phyloP scores from a whole-genome alignment of 2,329 filamentous ascomycete species.

The Cadophora sp. region DNA sequence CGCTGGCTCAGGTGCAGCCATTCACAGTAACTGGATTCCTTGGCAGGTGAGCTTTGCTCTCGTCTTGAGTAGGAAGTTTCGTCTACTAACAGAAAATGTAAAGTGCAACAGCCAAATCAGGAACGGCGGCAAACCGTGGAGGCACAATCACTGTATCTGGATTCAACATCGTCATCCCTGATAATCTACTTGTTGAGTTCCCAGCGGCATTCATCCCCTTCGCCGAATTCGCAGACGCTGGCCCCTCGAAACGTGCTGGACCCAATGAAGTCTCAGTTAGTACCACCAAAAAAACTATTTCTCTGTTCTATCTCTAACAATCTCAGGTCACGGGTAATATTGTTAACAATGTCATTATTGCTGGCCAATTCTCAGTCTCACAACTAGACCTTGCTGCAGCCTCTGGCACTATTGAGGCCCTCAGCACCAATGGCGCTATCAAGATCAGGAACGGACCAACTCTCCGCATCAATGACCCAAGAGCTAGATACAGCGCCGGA shows the following conservation, averaged over 20 bases:
- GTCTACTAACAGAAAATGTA: background rate
- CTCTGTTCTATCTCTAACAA: background rate
- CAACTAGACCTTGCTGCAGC: conserved; percentile 48
- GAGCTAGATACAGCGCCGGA: conserved; percentile 51
- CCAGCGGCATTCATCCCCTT: conserved; percentile 54
- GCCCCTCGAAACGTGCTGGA: conserved; percentile 17
- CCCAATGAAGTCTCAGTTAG: conserved; percentile 38
- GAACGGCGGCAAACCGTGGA: conserved; percentile 49
- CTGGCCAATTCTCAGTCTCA: conserved; percentile 48
- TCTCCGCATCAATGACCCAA: conserved; percentile 53
- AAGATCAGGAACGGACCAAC: conserved; percentile 48
- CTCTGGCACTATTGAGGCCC: conserved; percentile 47
- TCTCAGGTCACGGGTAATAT: conserved; percentile 48
- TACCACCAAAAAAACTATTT: no score
- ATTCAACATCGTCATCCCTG: conserved; percentile 53
- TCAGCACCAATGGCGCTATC: conserved; percentile 47
- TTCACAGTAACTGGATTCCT: conserved; percentile 27
- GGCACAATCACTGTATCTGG: conserved; percentile 54
- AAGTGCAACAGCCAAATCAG: conserved; percentile 23
- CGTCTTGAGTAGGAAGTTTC: background rate
- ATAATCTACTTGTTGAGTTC: conserved; percentile 58
- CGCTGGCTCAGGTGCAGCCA: conserved; percentile 23
- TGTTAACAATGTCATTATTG: conserved; percentile 47
- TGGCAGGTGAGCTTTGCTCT: background rate
- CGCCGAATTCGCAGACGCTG: conserved; percentile 28